phyloP scores from a whole-genome alignment of 805 yeast species.

The Suhomyces emberorum region DNA sequence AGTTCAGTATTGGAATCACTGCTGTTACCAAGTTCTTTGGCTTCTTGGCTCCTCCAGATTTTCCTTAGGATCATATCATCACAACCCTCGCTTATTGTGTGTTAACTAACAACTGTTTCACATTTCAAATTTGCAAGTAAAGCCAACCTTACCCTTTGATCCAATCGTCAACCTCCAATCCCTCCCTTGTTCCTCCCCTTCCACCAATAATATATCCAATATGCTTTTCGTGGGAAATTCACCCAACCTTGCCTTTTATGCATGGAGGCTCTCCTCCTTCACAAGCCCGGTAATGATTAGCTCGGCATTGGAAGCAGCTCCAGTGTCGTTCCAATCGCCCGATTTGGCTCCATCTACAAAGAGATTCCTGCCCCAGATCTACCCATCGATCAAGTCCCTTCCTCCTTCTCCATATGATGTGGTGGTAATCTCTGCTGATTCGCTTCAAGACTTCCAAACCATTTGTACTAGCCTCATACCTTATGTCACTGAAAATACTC shows the following conservation, averaged over 20 bases:
- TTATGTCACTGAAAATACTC: conserved; percentile 36
- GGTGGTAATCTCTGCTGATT: conserved; percentile 31
- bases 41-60: no score
- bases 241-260: conserved; percentile 58
- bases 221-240: conserved; percentile 46
- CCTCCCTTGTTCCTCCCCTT: no score
- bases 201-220: no score
- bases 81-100: no score
- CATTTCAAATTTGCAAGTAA: no score
- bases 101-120: no score
- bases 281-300: conserved; percentile 1
- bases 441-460: conserved; percentile 39
- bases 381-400: conserved; percentile 12
- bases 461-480: conserved; percentile 23
- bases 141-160: no score
- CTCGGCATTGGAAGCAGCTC: conserved; percentile 2
- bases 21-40: no score
- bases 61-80: no score
- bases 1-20: no score
- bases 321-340: conserved; percentile 18
- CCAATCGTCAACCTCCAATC: no score
- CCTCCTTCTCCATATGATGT: conserved; percentile 22
- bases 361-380: conserved; percentile 15
- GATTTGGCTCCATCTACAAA: conserved; percentile 7
- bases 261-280: conserved; percentile 47